Percentiles rank a stretch among this genome's conserved stretches.
Conservation (phyloP, 139 green algal genomes). For the Chlorella sp. region DNA sequence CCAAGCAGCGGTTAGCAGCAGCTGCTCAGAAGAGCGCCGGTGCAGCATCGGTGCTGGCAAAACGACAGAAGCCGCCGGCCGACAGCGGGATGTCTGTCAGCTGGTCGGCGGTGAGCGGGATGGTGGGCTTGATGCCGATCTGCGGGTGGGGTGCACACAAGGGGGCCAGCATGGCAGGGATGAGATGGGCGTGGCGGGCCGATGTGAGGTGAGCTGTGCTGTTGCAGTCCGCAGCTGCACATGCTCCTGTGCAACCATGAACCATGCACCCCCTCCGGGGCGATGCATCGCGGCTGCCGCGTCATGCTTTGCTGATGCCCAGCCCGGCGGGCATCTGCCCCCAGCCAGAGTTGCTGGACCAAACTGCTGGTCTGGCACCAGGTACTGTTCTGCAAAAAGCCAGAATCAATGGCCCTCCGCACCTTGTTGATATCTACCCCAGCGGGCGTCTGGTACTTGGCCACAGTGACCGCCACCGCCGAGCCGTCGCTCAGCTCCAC, state of each 20-base stretch:
- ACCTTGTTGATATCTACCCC: slow-evolving; percentile 83
- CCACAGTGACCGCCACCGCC: slow-evolving; percentile 93
- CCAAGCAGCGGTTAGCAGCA: too few relatives aligned
- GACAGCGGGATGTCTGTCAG: slow-evolving; percentile 32
- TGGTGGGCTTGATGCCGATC: slow-evolving; percentile 64
- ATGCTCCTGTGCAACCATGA: too few relatives aligned
- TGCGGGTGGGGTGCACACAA: not conserved
- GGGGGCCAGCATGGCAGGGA: not conserved
- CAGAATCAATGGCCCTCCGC: not conserved
- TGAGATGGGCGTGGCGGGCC: too few relatives aligned
- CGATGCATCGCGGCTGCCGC: too few relatives aligned
- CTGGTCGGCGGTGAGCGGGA: slow-evolving; percentile 38
- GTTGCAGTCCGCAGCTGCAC: too few relatives aligned
- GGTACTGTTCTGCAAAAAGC: too few relatives aligned
- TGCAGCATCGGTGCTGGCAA: slow-evolving; percentile 17
- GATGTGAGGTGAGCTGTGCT: too few relatives aligned
- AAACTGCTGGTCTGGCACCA: too few relatives aligned
- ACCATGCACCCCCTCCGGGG: too few relatives aligned
- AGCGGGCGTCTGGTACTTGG: slow-evolving; percentile 84
- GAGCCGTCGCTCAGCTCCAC: slow-evolving; percentile 88
- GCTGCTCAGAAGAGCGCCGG: slow-evolving; percentile 31
- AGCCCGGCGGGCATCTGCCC: too few relatives aligned
- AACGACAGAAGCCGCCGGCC: slow-evolving; percentile 39
- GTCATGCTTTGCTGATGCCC: too few relatives aligned
- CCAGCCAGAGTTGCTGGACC: too few relatives aligned